Conservation (phyloP, 208 protist species). For the Lotmaria passim region DNA sequence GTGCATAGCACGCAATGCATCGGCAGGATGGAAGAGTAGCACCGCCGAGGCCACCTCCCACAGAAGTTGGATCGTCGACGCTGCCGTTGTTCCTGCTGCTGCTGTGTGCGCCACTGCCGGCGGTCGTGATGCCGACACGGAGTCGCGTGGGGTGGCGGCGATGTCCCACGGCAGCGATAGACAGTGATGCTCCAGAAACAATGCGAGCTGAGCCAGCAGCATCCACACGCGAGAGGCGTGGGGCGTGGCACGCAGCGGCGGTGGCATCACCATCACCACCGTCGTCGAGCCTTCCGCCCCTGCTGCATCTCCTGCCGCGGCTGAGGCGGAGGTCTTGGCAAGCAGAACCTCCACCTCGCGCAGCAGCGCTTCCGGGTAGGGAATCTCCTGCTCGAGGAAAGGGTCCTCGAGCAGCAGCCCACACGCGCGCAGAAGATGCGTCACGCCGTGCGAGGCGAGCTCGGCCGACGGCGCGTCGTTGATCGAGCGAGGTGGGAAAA, state of each 20-base stretch:
- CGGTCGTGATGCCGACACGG: neutral
- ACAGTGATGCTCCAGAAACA: conserved; percentile 12
- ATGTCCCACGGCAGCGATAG: conserved; percentile 22
- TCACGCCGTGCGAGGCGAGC: conserved; percentile 29
- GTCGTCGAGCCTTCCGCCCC: no score
- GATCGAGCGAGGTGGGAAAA: neutral
- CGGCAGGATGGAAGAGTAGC: conserved; percentile 7
- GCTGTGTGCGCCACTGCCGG: neutral
- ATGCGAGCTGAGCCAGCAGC: conserved; percentile 16
- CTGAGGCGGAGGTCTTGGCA: neutral
- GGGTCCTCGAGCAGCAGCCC: conserved; percentile 22
- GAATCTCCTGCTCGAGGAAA: conserved; percentile 11
- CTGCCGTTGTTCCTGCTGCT: neutral
- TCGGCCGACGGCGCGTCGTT: neutral
- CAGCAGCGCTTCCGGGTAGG: conserved; percentile 13
- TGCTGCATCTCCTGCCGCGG: neutral
- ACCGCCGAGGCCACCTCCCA: conserved; percentile 29
- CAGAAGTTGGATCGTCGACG: conserved; percentile 8
- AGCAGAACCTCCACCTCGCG: neutral
- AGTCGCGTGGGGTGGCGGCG: neutral
- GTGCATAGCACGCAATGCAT: conserved; percentile 10
- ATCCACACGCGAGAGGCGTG: conserved; percentile 29
- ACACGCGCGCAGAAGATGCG: conserved; percentile 29
- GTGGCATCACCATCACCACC: neutral
- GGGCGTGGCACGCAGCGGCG: conserved; percentile 11